Evolutionary conservation across 495 filamentous ascomycete genomes (phyloP), one percentile per base, ranked within the genome.

Genomic region (Aspergillus affinis): DNA sequence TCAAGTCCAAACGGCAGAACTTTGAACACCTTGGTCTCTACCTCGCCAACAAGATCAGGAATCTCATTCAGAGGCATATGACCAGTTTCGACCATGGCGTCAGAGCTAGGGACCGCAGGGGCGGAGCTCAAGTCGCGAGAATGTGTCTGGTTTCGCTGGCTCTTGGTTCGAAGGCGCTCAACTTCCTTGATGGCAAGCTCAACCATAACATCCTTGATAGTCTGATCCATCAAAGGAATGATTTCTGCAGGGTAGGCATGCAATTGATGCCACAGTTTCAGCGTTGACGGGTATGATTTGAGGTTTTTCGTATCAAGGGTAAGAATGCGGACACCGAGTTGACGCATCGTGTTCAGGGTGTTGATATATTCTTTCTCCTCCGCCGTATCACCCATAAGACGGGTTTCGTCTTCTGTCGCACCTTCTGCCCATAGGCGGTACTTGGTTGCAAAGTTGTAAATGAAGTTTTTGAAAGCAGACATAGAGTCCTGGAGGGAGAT

Each of bases 221-320:
- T 83, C 67, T 93, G 90, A 79, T 99, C 95, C 90, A 99, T 96
- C 50, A 99, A 79, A 2, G 93, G 93, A 58, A 99, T 88, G 56
- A 98, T 92, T 79, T 99, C 94, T 64, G 90, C 90, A 0, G 94
- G 94, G 66, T 97, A 98, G 21, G 88, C 86, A 63, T 92, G 91
- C 51, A 92, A 80, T 69, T 98, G 95, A 71, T 97, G 91, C 90
- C 92, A 99, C 54, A 99, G 79, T 73, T 97, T 97, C 61, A 88
- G 75, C 0, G 94, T 97, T 9, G 91, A 84, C 3, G 95, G 95
- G 75, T 96, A 99, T 23, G 92, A 82, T 71, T 93, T 96, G 61
- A 99, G 84, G 66, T 98, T 96, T 58, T 84, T 85, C 51, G 88
- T 84, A 72, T 99, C 92, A 9, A 99, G 77, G 68, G 97, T 97